A percentile compares a stretch with the other conserved stretches of the same genome.
These are phyloP conservation scores for Ajuga reptans DNA, from an alignment of 305 asterid genomes.

Conservation along the genomic window DNA sequence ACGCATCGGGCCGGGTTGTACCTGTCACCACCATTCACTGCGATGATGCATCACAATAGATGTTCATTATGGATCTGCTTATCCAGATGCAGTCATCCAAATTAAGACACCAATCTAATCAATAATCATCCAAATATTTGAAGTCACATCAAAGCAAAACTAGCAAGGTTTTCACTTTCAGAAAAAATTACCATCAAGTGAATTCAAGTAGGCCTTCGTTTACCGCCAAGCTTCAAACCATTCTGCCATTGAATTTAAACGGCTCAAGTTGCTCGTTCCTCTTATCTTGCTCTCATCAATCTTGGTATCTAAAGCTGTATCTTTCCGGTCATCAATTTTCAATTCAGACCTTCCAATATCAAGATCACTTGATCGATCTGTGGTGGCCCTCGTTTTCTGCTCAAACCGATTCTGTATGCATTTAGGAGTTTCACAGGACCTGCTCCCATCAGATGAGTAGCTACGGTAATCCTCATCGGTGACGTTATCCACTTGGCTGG, in stretches of 20 bases:
- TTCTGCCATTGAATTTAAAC: conserved; percentile 56
- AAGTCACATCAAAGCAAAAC: not conserved
- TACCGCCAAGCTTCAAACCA: conserved; percentile 71
- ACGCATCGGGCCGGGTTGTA: no score
- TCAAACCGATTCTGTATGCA: conserved; percentile 22
- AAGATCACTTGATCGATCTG: conserved; percentile 16
- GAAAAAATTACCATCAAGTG: not conserved
- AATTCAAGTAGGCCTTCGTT: not conserved
- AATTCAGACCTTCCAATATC: not conserved
- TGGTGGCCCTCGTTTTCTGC: conserved; percentile 26
- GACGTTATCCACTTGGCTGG: conserved; percentile 34
- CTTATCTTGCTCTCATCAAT: conserved; percentile 21
- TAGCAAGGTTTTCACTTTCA: conserved; percentile 8
- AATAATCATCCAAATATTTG: no score
- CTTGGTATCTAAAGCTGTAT: conserved; percentile 27
- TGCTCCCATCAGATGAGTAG: conserved; percentile 47
- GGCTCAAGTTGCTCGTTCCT: conserved; percentile 61
- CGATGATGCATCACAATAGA: no score
- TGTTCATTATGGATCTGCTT: no score
- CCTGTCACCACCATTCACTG: no score
- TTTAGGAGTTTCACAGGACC: conserved; percentile 32
- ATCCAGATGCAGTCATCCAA: no score
- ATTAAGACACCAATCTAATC: no score
- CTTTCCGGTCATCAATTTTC: conserved; percentile 10
- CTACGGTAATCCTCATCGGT: conserved; percentile 47